These are phyloP conservation scores for Miamiensis avidus DNA, from an alignment of 169 alveolate species.

Conservation along the genomic window DNA sequence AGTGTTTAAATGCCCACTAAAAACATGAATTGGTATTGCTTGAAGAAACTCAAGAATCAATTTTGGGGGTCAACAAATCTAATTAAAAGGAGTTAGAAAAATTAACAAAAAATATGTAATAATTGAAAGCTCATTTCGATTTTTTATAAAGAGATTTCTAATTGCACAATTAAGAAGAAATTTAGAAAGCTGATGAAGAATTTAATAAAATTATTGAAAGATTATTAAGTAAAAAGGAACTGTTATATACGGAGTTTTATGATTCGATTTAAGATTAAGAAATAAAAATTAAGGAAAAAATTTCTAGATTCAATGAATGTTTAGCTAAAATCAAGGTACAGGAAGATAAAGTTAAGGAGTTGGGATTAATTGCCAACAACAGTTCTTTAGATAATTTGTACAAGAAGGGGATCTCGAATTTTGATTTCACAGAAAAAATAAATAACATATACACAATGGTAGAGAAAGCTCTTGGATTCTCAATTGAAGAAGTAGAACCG, in stretches of 20 bases:
- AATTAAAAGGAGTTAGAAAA: neutral
- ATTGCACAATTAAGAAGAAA: neutral
- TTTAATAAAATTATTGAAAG: too few species aligned
- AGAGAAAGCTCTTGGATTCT: neutral
- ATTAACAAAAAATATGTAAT: too few species aligned
- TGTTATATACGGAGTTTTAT: neutral
- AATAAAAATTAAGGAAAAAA: too few species aligned
- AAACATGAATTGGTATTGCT: neutral
- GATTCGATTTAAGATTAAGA: neutral
- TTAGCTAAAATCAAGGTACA: neutral
- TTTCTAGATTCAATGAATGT: neutral
- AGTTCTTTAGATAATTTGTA: neutral
- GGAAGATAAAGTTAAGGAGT: neutral
- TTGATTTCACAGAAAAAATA: neutral
- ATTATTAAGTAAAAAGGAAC: neutral
- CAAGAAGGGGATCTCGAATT: neutral
- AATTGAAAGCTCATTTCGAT: neutral
- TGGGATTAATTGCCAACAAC: too few species aligned
- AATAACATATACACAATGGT: too few species aligned
- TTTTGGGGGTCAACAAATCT: too few species aligned
- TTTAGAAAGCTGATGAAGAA: neutral
- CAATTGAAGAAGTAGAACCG: neutral
- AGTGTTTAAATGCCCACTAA: neutral
- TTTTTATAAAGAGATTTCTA: neutral
- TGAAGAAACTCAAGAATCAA: neutral